Evolutionary conservation across 1,284 basidiomycete species (phyloP).

Genomic region (Boletellus deceptivus): DNA sequence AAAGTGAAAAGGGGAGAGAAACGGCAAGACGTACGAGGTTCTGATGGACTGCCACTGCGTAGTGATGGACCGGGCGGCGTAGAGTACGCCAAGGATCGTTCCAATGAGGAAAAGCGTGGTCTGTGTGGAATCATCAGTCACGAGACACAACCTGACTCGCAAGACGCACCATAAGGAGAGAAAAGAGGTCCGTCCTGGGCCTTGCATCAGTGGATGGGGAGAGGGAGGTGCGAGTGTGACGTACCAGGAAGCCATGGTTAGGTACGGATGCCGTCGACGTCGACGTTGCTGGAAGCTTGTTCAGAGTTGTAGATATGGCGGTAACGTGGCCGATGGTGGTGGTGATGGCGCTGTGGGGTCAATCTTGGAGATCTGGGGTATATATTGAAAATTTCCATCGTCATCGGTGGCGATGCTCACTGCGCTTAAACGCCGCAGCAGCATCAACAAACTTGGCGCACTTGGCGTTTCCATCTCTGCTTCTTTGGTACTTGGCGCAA

Average conservation of each 20-base stretch:
- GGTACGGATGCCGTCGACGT: background rate
- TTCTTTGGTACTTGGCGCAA: no score
- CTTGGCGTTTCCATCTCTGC: no score
- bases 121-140: constrained; percentile 27
- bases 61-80: constrained; percentile 37
- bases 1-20: background rate
- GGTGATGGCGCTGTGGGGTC: background rate
- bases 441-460: no score
- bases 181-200: constrained; percentile 41
- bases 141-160: no score
- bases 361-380: no score
- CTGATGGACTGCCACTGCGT: constrained; percentile 44
- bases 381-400: no score
- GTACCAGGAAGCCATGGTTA: constrained; percentile 29
- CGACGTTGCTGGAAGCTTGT: background rate
- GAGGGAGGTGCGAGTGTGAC: background rate
- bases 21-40: constrained; percentile 37
- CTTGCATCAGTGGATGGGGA: background rate
- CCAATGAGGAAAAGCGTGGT: constrained; percentile 45
- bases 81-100: constrained; percentile 40
- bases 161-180: constrained; percentile 37
- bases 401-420: background rate
- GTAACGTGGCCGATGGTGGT: background rate
- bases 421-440: no score
- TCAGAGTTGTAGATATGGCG: background rate